Conservation (phyloP, 2,329 filamentous ascomycete genomes). For the Chalaropsis ovoidea region DNA sequence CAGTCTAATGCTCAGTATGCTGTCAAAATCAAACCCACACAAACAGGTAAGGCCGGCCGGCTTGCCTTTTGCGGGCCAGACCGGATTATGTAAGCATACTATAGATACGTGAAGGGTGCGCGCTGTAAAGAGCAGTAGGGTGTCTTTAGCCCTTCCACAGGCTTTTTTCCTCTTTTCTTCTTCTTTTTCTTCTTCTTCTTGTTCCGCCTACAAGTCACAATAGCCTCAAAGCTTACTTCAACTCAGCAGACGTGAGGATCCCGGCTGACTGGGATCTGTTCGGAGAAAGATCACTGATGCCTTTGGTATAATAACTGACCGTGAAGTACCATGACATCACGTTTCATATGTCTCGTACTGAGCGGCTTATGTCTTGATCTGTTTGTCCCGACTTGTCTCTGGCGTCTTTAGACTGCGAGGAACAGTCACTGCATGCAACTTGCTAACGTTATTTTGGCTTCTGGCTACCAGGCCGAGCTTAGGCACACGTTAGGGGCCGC, state of each 20-base stretch:
- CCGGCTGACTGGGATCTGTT: not conserved
- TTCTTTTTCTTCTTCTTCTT: not conserved
- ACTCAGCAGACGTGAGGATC: not conserved
- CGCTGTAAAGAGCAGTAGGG: not conserved
- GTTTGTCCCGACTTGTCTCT: not conserved
- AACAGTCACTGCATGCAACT: too few relatives aligned
- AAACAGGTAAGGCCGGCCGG: too few relatives aligned
- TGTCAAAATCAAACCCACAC: too few relatives aligned
- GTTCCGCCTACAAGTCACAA: not conserved
- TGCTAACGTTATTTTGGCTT: too few relatives aligned
- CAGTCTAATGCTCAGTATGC: too few relatives aligned
- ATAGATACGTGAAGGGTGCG: not conserved
- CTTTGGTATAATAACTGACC: not conserved
- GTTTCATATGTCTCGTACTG: not conserved
- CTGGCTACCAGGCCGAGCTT: too few relatives aligned
- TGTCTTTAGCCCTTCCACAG: not conserved
- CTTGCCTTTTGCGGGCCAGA: too few relatives aligned
- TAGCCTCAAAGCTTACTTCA: slow-evolving; percentile 14
- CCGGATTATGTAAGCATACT: too few relatives aligned
- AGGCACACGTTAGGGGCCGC: not conserved
- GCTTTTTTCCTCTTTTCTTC: not conserved
- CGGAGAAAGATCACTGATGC: not conserved
- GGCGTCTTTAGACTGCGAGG: too few relatives aligned
- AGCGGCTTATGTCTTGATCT: not conserved
- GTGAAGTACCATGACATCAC: not conserved